A percentile compares a stretch with the other conserved stretches of the same genome.
These are phyloP conservation scores for Escallonia herrerae DNA, from an alignment of 129 eudicot species.

Conservation along the genomic window DNA sequence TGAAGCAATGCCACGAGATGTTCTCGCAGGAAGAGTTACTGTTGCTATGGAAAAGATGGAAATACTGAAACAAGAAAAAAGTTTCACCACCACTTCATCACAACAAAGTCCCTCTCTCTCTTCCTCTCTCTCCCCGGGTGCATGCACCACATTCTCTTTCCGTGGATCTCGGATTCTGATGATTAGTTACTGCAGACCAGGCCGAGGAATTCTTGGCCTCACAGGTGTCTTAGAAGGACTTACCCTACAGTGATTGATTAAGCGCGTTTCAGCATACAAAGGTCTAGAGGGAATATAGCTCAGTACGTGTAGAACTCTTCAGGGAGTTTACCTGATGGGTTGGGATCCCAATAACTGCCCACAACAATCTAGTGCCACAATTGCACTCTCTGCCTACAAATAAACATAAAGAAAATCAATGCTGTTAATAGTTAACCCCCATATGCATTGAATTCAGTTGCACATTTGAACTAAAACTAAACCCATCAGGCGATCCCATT, in stretches of 20 bases:
- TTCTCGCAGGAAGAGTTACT: not conserved
- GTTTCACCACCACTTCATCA: constrained; percentile 26
- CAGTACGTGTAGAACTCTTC: not conserved
- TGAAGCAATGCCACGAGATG: constrained; percentile 8
- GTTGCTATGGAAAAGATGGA: constrained; percentile 11
- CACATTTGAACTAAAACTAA: too few species aligned
- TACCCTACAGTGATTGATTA: constrained; percentile 45
- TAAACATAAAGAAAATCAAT: not conserved
- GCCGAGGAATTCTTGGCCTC: constrained; percentile 69
- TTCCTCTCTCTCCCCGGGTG: constrained; percentile 10
- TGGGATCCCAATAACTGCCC: constrained; percentile 83
- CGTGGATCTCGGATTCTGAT: constrained; percentile 10
- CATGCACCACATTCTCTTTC: constrained; percentile 9
- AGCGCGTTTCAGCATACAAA: not conserved
- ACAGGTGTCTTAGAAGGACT: constrained; percentile 99
- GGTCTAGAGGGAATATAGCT: not conserved
- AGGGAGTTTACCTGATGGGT: constrained; percentile 54
- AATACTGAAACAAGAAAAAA: constrained; percentile 20
- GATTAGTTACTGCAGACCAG: constrained; percentile 38
- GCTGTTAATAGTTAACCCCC: not conserved
- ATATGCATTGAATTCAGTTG: not conserved
- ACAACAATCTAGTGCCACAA: constrained; percentile 80
- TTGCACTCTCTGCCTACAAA: constrained; percentile 89
- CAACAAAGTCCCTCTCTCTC: constrained; percentile 28
- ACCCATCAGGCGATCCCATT: too few species aligned